Percentiles rank a stretch among this genome's conserved stretches.
Conservation (phyloP, 257 asterid species). For the Fraxinus pennsylvanica region DNA sequence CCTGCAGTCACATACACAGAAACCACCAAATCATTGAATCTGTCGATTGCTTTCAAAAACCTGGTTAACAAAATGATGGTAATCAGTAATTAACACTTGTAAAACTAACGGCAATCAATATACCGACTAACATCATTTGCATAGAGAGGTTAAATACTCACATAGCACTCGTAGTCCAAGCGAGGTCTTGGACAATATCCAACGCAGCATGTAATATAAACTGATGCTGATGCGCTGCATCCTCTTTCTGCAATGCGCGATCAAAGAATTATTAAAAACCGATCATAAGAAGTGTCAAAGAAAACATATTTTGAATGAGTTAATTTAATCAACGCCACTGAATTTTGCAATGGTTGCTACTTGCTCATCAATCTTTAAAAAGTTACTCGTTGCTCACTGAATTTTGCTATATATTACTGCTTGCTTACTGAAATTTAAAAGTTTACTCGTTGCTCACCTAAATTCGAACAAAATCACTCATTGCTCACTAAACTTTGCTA, state of each 20-base stretch:
- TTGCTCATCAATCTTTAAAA: no score
- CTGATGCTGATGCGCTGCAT: constrained; percentile 97
- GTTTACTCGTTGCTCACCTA: no score
- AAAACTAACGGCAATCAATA: constrained; percentile 4
- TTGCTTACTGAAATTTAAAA: no score
- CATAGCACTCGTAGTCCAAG: constrained; percentile 99
- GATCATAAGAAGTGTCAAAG: neutral
- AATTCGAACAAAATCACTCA: no score
- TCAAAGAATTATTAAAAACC: neutral
- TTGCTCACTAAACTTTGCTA: no score
- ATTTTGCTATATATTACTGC: no score
- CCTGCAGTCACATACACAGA: constrained; percentile 96
- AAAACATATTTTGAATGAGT: constrained; percentile 3
- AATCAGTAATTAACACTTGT: constrained; percentile 14
- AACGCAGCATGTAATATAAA: constrained; percentile 92
- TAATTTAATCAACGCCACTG: no score
- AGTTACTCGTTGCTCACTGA: no score
- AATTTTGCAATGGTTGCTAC: no score
- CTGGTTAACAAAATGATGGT: constrained; percentile 39
- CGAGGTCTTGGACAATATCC: constrained; percentile 90
- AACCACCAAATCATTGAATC: constrained; percentile 92
- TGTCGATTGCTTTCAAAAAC: constrained; percentile 65
- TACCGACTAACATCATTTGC: neutral
- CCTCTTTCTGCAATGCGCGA: constrained; percentile 63
- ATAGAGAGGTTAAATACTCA: constrained; percentile 40